Evolutionary conservation across 139 green algal genomes (phyloP), one percentile per base, ranked within the genome.

Genomic region (Chlamydomonas sphaeroides): DNA sequence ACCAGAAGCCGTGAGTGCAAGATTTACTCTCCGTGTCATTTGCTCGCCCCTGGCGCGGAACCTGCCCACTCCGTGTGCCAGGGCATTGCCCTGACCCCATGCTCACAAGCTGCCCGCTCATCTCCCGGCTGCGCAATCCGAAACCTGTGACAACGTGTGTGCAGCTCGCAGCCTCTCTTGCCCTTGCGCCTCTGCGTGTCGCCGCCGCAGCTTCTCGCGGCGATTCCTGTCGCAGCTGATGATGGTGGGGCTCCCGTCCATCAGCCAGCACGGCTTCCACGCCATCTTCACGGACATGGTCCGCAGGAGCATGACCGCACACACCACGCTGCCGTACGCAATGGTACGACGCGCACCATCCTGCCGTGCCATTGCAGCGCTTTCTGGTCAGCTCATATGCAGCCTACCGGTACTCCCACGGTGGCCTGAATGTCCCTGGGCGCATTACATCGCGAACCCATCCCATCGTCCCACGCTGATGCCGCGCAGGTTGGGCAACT

Each of bases 281-380:
- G 65, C 84, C 45, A 89, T 89, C 32, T 89, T 89, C 85, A 86
- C 79, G 0, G 85, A 84, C 36, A 74, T 89, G 65, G 73, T 89
- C 42, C 75, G 57, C 17, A 67, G 80, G 32, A 56, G 53, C 69
- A 78, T 88, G 83, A 41, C 36, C 21, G 38, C 41, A 5, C 61
- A 45, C 35, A 81, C 45, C 21, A 75, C 76, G 28, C 35, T 83
- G 63, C 76, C 76, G 8, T 17, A 28, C 17, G 41, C 59, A 23
- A 53, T 53, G 45, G 45, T 53, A 14, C n/a, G n/a, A n/a, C n/a
- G n/a, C n/a, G n/a, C n/a, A n/a, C n/a, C n/a, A n/a, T n/a, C n/a
- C n/a, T n/a, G n/a, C n/a, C n/a, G n/a, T n/a, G n/a, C n/a, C n/a
- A n/a, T n/a, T n/a, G n/a, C n/a, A n/a, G n/a, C n/a, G n/a, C n/a